Evolutionary conservation across 2,329 filamentous ascomycete genomes (phyloP), one percentile per base, ranked within the genome.

Genomic region (Reticulascus tulasneorum): DNA sequence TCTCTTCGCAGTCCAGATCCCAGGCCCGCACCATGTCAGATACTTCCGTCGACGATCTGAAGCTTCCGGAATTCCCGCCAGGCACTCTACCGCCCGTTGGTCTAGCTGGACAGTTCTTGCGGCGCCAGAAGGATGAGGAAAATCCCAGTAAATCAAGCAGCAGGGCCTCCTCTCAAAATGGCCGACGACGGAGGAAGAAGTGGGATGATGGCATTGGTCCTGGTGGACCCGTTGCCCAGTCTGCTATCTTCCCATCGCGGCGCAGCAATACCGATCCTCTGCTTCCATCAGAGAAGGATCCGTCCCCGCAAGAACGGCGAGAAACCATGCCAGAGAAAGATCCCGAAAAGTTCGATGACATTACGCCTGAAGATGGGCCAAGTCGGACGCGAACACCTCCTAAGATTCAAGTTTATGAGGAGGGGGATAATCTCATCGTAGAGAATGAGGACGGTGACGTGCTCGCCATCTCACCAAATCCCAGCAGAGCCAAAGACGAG

Each of bases 381-480:
- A 41, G 34, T 23, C 30, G 37, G 15, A 41, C 34, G 7, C 10
- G 40, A 23, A 29, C 39, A 12, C 43, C 47, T 15, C 38, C 59
- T 27, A 49, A 59, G 16, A 58, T 86, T 9, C 79, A 94, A 44
- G 74, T 90, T 0, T 96, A 84, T 48, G 78, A 90, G 46, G 89
- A 96, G 62, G 89, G 90, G 2, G 59, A 82, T 35, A 62, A 94
- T 16, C 75, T 93, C 24, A 66, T 96, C 7, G 79, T 94, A 37
- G 91, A 97, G 59, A 85, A 94, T 49, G 71, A 82, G 44, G 84
- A 95, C 38, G 91, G 91, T 7, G 90, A 96, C 36, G 90, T 96
- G 4, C 57, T 96, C 6, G 77, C 77, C 13, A 77, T 86, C 0
- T 71, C 82, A 46, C 60, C 75, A 26, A 71, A 58, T 9, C 54